Evolutionary conservation across 805 yeast genomes (phyloP), one percentile per base, ranked within the genome.

Genomic region (Candida montana): DNA sequence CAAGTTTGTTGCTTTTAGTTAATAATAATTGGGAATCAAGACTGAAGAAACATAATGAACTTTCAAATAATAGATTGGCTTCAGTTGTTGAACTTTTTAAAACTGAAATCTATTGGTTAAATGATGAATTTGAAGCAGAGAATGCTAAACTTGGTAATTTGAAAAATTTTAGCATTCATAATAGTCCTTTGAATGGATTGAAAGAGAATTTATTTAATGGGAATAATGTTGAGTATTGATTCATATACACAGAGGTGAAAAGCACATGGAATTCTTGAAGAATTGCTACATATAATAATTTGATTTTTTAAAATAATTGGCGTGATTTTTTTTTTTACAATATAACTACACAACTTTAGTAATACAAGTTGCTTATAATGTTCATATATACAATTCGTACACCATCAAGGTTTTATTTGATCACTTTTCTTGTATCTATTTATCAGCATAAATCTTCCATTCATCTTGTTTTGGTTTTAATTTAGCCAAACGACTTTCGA

Each of bases 11-110:
- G 23, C 59, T 65, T 10, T 52, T 67, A 32, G 58, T 60, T 26
- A 58, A 61, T 40, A 62, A 61, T 29, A 65, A 65, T 31, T 68
- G 71, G 71, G 62, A 59, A 35, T 51, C 55, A 9, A 72, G 67
- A 51, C 53, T 78, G 37, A 59, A 60, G 31, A 61, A 59, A 33
- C 79, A 76, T 50, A 68, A 76, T 53, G 69, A 67, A 33, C 33
- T 53, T 8, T 62, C 79, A 2, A 51, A 50, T 11, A 72, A 70
- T 16, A 65, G 69, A 43, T 67, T 78, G 47, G 51, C 50, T n/a
- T 44, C 59, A 12, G 76, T 72, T 12, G 57, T 72, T 16, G 77
- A 73, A 11, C 67, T 62, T 46, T 59, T 75, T 24, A 61, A 59
- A 33, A 60, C 63, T 16, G 74, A 71, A 49, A 50, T 69, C 28